Conservation (phyloP, 2,329 filamentous ascomycete species). For the Aspergillus brunneoviolaceus region DNA sequence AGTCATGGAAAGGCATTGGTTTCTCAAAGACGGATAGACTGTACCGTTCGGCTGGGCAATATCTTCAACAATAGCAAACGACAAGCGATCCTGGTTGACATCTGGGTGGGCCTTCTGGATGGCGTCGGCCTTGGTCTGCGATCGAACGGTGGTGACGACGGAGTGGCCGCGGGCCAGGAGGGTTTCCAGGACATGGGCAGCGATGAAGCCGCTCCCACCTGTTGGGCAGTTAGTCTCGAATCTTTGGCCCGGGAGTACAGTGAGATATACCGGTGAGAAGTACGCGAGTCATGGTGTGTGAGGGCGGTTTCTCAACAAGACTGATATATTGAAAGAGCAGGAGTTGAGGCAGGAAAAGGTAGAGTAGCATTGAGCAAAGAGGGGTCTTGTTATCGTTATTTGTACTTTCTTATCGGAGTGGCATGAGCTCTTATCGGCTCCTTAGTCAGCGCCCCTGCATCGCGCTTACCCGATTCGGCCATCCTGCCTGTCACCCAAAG, state of each 20-base stretch:
- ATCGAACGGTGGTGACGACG: slow-evolving; percentile 60
- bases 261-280: not conserved
- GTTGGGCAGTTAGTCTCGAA: not conserved
- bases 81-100: slow-evolving; percentile 52
- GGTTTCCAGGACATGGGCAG: slow-evolving; percentile 50
- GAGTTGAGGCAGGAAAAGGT: not conserved
- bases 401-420: too few relatives aligned
- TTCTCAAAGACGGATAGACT: not conserved
- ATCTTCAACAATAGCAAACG: slow-evolving; percentile 66
- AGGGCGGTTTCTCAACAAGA: not conserved
- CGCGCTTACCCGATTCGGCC: too few relatives aligned
- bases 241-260: too few relatives aligned
- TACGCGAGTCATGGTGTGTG: not conserved
- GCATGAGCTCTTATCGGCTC: too few relatives aligned
- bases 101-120: slow-evolving; percentile 52
- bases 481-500: too few relatives aligned
- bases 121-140: slow-evolving; percentile 56
- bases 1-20: too few relatives aligned
- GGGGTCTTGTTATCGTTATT: too few relatives aligned
- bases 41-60: slow-evolving; percentile 51
- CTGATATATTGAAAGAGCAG: not conserved
- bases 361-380: not conserved
- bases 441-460: too few relatives aligned
- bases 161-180: slow-evolving; percentile 55
- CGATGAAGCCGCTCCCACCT: slow-evolving; percentile 61